phyloP scores from a whole-genome alignment of 768 basidiomycete genomes.

The Phylloporus rhodoxanthus region DNA sequence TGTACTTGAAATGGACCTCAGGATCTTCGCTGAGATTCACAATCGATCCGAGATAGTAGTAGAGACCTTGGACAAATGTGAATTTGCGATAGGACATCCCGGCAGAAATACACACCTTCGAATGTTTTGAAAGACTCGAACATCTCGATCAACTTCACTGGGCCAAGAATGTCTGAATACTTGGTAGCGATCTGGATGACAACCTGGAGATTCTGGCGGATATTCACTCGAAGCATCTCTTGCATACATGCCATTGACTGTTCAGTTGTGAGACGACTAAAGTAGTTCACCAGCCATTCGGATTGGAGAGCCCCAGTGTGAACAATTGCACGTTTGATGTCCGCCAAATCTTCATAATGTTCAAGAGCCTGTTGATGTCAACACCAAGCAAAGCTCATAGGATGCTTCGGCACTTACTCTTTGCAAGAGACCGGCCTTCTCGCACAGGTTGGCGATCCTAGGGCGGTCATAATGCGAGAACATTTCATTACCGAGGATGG shows the following conservation, averaged over 20 bases:
- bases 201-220: slow-evolving; percentile 93
- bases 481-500: slow-evolving; percentile 98
- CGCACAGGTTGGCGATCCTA: slow-evolving; percentile 94
- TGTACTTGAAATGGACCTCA: slow-evolving; percentile 99
- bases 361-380: slow-evolving; percentile 75
- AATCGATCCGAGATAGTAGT: slow-evolving; percentile 97
- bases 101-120: slow-evolving; percentile 53
- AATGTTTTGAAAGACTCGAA: slow-evolving; percentile 97
- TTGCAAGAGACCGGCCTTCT: slow-evolving; percentile 95
- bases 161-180: slow-evolving; percentile 96
- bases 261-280: slow-evolving; percentile 93
- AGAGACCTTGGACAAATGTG: slow-evolving; percentile 53
- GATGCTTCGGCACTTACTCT: slow-evolving; percentile 48
- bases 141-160: slow-evolving; percentile 96
- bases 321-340: slow-evolving; percentile 97
- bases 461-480: slow-evolving; percentile 95
- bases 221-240: slow-evolving; percentile 96
- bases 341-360: slow-evolving; percentile 96
- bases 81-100: not conserved
- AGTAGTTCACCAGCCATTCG: slow-evolving; percentile 98
- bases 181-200: slow-evolving; percentile 98
- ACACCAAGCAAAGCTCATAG: not conserved
- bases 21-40: slow-evolving; percentile 95
- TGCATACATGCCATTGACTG: slow-evolving; percentile 95
- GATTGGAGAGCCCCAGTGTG: slow-evolving; percentile 79